Evolutionary conservation across 768 basidiomycete genomes (phyloP), one percentile per base, ranked within the genome.

Genomic region (Pleurotus djamor): DNA sequence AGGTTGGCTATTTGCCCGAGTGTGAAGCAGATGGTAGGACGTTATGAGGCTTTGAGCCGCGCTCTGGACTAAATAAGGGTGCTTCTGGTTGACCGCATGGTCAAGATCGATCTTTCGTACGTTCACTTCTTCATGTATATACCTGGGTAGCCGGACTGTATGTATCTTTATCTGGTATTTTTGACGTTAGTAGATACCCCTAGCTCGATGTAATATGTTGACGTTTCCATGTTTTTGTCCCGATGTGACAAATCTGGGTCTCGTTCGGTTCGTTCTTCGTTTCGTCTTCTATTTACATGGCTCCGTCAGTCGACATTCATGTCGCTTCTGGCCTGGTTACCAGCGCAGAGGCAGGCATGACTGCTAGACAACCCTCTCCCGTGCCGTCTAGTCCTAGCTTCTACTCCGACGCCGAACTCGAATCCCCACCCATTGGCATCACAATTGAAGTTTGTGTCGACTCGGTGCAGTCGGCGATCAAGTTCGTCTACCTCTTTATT

Each of bases 381-480:
- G 45, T 17, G 7, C 9, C 45, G 17, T 16, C 49, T 9, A 35
- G 21, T 12, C 49, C 49, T 5, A 33, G 49, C 17, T 12, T 35
- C 4, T 17, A 33, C 6, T 5, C 9, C 13, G 49, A 33, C 17
- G 8, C 12, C 13, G 49, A 33, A 7, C 49, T 17, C 28, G 49
- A 50, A 9, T 50, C 49, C 9, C 49, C 49, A 5, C 49, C 49
- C 10, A 50, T 38, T 10, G 54, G 54, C 13, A 58, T 74, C 52
- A 59, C 72, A 33, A 69, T 87, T 51, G 87, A 90, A 74, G 84
- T 92, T 49, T 92, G 91, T 67, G 77, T 92, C 45, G 91, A 92
- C 71, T 92, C 90, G 5, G 79, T 89, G 17, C 83, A 85, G 63
- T 91, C 89, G 5, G 88, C 91, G 16, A 63, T 82, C 57, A 80